phyloP scores from a whole-genome alignment of 306 rosid genomes.

The Quillaja saponaria region DNA sequence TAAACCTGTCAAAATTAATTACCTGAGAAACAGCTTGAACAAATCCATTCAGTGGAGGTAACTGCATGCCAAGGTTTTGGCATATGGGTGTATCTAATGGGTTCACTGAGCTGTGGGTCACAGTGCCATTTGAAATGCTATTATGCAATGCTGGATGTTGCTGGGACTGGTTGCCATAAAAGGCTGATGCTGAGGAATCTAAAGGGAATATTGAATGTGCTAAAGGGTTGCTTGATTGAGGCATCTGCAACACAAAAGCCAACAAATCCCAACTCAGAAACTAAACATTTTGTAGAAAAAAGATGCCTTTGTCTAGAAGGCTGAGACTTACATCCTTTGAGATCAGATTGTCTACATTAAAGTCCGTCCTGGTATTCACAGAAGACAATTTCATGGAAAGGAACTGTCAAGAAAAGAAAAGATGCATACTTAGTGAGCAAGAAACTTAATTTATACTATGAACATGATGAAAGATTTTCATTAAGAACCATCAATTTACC shows the following conservation, averaged over 20 bases:
- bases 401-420: constrained; percentile 50
- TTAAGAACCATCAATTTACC: constrained; percentile 49
- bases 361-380: constrained; percentile 80
- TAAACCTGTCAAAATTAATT: constrained; percentile 16
- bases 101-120: constrained; percentile 54
- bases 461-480: constrained; percentile 28
- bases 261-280: constrained; percentile 29
- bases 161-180: constrained; percentile 60
- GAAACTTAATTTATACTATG: constrained; percentile 26
- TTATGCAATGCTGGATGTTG: constrained; percentile 53
- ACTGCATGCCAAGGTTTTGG: constrained; percentile 63
- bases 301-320: constrained; percentile 31
- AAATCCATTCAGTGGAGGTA: constrained; percentile 53
- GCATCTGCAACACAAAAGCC: constrained; percentile 47
- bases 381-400: constrained; percentile 93
- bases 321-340: constrained; percentile 73
- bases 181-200: constrained; percentile 73
- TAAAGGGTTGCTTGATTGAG: constrained; percentile 60
- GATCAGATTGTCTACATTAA: constrained; percentile 59
- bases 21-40: constrained; percentile 58
- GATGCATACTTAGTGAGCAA: constrained; percentile 32
- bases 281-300: constrained; percentile 23
- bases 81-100: constrained; percentile 54
- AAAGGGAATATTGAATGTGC: constrained; percentile 60
- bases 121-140: constrained; percentile 50